phyloP scores from a whole-genome alignment of 148 eudicot species.

The Mesembryanthemum crystallinum region DNA sequence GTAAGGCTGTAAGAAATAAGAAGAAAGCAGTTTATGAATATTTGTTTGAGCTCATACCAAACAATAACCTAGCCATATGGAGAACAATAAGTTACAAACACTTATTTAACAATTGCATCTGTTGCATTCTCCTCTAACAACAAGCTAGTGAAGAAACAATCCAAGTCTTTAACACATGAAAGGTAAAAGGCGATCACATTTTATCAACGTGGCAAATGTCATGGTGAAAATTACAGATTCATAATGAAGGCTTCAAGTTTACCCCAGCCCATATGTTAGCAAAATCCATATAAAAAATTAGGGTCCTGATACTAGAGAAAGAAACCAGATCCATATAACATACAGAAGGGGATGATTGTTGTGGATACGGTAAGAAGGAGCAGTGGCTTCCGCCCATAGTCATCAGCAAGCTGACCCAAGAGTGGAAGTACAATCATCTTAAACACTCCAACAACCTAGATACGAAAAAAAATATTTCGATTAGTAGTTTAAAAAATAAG shows the following conservation, averaged over 20 bases:
- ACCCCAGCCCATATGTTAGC: too few relatives aligned
- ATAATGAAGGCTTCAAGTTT: too few relatives aligned
- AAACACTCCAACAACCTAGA: conserved; percentile 77
- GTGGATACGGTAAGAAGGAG: conserved; percentile 82
- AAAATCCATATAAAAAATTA: too few relatives aligned
- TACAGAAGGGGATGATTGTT: conserved; percentile 64
- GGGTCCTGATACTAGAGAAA: not conserved
- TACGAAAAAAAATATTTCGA: not conserved
- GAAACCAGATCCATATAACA: conserved; percentile 10
- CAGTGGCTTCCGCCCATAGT: conserved; percentile 85
- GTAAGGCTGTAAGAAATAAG: conserved; percentile 53
- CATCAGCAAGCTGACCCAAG: conserved; percentile 90
- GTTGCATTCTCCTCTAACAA: not conserved
- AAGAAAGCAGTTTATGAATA: conserved; percentile 4
- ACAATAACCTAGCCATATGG: not conserved
- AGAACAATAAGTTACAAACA: not conserved
- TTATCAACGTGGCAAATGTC: not conserved
- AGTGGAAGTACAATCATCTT: conserved; percentile 88
- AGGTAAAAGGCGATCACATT: not conserved
- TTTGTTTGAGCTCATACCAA: not conserved
- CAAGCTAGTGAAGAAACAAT: not conserved
- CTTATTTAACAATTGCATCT: not conserved
- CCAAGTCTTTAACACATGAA: conserved; percentile 3
- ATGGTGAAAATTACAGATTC: too few relatives aligned
- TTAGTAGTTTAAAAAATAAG: not conserved